These are phyloP conservation scores for Phaeosphaeria sp. DNA, from an alignment of 2,329 filamentous ascomycete genomes.

Conservation along the genomic window DNA sequence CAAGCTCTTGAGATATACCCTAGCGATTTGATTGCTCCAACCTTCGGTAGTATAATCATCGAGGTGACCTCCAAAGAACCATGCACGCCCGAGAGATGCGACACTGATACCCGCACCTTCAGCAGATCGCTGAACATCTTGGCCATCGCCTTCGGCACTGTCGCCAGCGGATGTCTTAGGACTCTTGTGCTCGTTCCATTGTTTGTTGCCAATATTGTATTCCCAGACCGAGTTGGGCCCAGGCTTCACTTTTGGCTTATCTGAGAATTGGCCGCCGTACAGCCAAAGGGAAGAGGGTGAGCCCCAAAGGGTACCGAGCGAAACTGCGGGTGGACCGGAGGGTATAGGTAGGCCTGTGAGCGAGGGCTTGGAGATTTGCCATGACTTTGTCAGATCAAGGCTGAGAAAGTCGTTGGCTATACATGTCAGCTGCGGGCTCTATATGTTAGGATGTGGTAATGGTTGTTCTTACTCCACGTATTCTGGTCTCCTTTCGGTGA, in stretches of 20 bases:
- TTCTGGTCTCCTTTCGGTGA: slow-evolving; percentile 64
- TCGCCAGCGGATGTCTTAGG: slow-evolving; percentile 69
- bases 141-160: slow-evolving; percentile 62
- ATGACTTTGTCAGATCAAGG: slow-evolving; percentile 75
- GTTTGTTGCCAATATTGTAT: slow-evolving; percentile 66
- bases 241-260: slow-evolving; percentile 64
- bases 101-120: slow-evolving; percentile 77
- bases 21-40: slow-evolving; percentile 69
- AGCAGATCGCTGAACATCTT: slow-evolving; percentile 70
- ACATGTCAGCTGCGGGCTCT: neutral
- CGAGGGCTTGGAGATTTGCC: slow-evolving; percentile 69
- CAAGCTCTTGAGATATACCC: slow-evolving; percentile 75
- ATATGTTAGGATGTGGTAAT: neutral
- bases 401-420: slow-evolving; percentile 69
- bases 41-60: slow-evolving; percentile 68
- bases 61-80: slow-evolving; percentile 80
- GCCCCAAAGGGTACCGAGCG: slow-evolving; percentile 78
- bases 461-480: slow-evolving; percentile 68
- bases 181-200: slow-evolving; percentile 68
- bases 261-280: slow-evolving; percentile 77
- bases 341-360: slow-evolving; percentile 68
- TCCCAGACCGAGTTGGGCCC: slow-evolving; percentile 70
- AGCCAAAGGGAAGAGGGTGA: slow-evolving; percentile 73
- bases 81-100: slow-evolving; percentile 72
- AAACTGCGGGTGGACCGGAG: slow-evolving; percentile 72